phyloP scores from a whole-genome alignment of 176 grass and related monocot species.

The Juncus effusus region DNA sequence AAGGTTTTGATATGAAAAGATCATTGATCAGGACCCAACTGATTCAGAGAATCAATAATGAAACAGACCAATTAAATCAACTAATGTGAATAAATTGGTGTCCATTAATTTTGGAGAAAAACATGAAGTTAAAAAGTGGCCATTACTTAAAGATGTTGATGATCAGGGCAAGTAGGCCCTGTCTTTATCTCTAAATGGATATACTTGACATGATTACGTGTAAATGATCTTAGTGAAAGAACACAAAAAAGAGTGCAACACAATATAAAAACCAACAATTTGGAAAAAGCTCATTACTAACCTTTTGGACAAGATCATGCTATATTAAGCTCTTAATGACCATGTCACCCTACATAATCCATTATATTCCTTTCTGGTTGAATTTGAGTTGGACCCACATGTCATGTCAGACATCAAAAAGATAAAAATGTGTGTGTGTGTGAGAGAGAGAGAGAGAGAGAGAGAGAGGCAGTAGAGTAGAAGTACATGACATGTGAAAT shows the following conservation, averaged over 20 bases:
- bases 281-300: not conserved
- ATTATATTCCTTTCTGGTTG: constrained; percentile 1
- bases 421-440: not conserved
- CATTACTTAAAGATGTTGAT: too few relatives aligned
- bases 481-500: constrained; percentile 37
- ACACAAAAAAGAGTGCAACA: constrained; percentile 5
- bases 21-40: not conserved
- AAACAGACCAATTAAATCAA: too few relatives aligned
- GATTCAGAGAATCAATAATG: too few relatives aligned
- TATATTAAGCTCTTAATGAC: constrained; percentile 1
- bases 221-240: not conserved
- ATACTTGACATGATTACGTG: not conserved
- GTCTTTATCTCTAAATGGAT: not conserved
- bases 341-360: not conserved
- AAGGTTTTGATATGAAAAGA: constrained; percentile 7
- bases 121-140: too few relatives aligned
- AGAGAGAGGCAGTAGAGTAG: constrained; percentile 16
- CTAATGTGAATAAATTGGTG: too few relatives aligned
- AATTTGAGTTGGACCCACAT: not conserved
- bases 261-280: not conserved
- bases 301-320: not conserved
- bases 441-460: not conserved
- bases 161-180: not conserved
- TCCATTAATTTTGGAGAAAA: too few relatives aligned
- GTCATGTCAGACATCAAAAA: constrained; percentile 1